These are phyloP conservation scores for Avena atlantica DNA, from an alignment of 176 grass and related monocot genomes.

Conservation along the genomic window DNA sequence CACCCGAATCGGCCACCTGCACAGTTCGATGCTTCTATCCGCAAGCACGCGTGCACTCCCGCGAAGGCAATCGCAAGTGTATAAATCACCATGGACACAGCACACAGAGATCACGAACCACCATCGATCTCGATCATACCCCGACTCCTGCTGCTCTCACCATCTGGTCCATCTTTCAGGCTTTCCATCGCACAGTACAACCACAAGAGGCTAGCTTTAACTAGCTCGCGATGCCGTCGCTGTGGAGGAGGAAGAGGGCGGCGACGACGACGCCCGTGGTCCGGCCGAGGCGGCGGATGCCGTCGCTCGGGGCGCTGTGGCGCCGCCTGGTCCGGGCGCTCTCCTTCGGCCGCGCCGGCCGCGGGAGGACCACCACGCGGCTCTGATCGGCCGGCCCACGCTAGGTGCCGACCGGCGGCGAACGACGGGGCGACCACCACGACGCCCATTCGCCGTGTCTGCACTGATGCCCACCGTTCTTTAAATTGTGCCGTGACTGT, in stretches of 20 bases:
- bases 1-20: not conserved
- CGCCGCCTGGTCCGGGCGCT: conserved; percentile 34
- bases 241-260: conserved; percentile 36
- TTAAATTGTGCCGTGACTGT: not conserved
- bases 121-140: not conserved
- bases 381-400: not conserved
- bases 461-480: not conserved
- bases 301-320: conserved; percentile 30
- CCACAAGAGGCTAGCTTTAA: not conserved
- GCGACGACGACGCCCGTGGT: not conserved
- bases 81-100: not conserved
- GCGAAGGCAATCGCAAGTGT: not conserved
- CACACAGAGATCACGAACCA: not conserved
- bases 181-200: not conserved
- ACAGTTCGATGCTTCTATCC: not conserved
- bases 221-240: conserved; percentile 34
- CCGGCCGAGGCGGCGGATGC: not conserved
- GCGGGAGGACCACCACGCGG: not conserved
- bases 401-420: not conserved
- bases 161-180: too few species aligned
- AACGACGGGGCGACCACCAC: not conserved
- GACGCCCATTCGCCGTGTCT: not conserved
- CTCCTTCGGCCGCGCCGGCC: conserved; percentile 18
- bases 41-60: not conserved
- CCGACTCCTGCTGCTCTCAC: too few species aligned